Conservation (phyloP, 768 basidiomycete genomes). For the Lyophyllum shimeji region DNA sequence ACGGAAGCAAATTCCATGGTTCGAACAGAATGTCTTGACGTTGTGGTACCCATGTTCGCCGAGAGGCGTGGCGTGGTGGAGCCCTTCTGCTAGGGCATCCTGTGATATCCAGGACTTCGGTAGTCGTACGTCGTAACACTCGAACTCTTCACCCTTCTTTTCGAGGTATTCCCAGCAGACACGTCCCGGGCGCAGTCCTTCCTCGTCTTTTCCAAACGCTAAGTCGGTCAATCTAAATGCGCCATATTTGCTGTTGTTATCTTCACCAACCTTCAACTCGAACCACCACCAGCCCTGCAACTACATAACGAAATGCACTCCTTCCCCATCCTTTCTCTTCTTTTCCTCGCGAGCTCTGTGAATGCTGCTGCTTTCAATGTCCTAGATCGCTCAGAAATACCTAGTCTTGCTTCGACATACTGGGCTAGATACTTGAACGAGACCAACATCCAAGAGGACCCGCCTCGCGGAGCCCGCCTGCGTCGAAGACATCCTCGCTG, state of each 20-base stretch:
- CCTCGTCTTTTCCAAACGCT: too few relatives aligned
- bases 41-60: neutral
- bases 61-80: neutral
- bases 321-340: neutral
- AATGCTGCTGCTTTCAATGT: constrained; percentile 10
- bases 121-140: too few relatives aligned
- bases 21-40: neutral
- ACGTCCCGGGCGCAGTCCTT: too few relatives aligned
- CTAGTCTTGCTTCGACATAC: neutral
- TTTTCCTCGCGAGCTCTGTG: neutral
- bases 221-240: too few relatives aligned
- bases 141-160: too few relatives aligned
- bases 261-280: neutral
- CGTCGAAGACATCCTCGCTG: neutral
- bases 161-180: too few relatives aligned
- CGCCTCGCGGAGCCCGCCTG: constrained; percentile 1
- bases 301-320: neutral
- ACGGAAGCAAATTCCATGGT: neutral
- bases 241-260: neutral
- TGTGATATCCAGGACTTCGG: too few relatives aligned
- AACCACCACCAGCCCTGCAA: neutral
- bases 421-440: neutral
- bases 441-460: neutral
- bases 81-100: too few relatives aligned
- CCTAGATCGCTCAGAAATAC: neutral